Base-by-base conservation (phyloP, 345 rosid genomes). In the Capsella bursapastoris region DNA sequence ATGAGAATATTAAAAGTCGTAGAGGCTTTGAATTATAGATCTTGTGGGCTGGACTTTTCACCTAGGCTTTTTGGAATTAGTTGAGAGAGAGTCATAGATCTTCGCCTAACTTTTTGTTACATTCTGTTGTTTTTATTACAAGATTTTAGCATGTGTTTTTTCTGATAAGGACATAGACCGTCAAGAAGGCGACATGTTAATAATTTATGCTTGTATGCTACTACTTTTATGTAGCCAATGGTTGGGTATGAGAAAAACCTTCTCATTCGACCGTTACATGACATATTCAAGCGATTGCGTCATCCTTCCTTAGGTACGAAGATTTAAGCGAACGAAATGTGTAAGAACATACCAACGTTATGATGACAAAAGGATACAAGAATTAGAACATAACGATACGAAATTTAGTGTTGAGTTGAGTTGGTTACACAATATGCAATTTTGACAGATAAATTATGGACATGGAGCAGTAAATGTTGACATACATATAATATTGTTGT, bases 111-210 rank as follows among this genome's bases (percentile, higher is more conserved):
- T 73, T 34, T 22, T 64, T 44, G 34, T 63, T 72, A 51, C 47
- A 72, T 53, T 72, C 60, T 72, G 8, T 64, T 72, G 76, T 63
- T 64, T 56, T 73, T 53, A 25, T 40, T 73, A 44, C 22, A 62
- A 62, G 62, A 51, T 41, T 52, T 55, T 49, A 48, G 49, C 66
- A 70, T 48, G 58, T 70, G 66, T 51, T 11, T 11, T 11, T 49
- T 40, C 8, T 48, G 57, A 47, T 27, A 37, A 71, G 16, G 48
- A 70, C 38, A 35, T 49, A 35, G 37, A 68, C 55, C 31, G 6
- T 31, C 31, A 32, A 57, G 73, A 57, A 25, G 32, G 35, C 12
- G 56, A 65, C 71, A 65, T n/a, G 47, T 45, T 56, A 64, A 6
- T 64, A 55, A 44, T 14, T 55, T 22, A 22, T 22, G 25, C 25